Evolutionary conservation across 306 rosid species (phyloP).

Genomic region (Canavalia ensiformis): DNA sequence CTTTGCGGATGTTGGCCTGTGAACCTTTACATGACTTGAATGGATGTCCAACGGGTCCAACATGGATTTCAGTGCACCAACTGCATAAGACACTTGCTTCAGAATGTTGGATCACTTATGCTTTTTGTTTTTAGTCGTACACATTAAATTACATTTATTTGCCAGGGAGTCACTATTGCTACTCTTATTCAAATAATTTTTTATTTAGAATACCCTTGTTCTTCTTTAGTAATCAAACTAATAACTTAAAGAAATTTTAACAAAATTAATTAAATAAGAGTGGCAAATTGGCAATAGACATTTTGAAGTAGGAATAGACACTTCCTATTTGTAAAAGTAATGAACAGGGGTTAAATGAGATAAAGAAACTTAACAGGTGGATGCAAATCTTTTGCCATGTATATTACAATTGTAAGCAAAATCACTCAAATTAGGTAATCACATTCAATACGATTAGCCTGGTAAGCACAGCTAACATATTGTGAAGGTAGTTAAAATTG

Average conservation of each 20-base stretch:
- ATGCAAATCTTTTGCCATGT: slow-evolving; percentile 29
- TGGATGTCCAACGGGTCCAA: slow-evolving; percentile 96
- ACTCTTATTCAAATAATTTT: neutral
- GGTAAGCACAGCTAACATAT: neutral
- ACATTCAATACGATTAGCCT: neutral
- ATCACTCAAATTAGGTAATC: neutral
- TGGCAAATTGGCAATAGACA: neutral
- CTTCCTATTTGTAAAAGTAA: neutral
- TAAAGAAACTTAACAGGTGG: slow-evolving; percentile 5
- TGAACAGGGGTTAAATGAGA: slow-evolving; percentile 8
- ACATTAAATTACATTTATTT: slow-evolving; percentile 19
- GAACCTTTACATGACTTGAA: slow-evolving; percentile 87
- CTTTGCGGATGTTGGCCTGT: slow-evolving; percentile 66
- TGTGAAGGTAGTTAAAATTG: neutral
- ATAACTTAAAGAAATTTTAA: neutral
- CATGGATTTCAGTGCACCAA: slow-evolving; percentile 91
- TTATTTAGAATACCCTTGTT: neutral
- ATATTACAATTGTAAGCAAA: slow-evolving; percentile 10
- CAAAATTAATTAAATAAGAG: neutral
- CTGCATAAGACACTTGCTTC: slow-evolving; percentile 60
- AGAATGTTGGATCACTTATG: neutral
- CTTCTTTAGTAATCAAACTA: neutral
- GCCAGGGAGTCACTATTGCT: neutral
- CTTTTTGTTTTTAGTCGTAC: neutral
- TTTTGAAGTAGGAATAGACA: neutral